Percentiles rank a stretch among this genome's conserved stretches.
Conservation (phyloP, 495 filamentous ascomycete species). For the Melanomma pulvis-pyrius region DNA sequence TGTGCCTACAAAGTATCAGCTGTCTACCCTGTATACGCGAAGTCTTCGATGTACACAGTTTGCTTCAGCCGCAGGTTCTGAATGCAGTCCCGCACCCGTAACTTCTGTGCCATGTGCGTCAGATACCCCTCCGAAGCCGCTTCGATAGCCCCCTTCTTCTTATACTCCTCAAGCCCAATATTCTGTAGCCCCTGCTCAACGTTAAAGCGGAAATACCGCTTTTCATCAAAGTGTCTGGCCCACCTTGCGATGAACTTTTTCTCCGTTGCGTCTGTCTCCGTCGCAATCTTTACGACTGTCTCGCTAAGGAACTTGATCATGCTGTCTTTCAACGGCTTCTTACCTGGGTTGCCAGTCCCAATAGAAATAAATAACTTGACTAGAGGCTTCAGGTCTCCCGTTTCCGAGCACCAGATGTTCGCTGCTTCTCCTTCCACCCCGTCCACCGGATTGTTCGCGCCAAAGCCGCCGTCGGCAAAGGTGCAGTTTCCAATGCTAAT, state of each 20-base stretch:
- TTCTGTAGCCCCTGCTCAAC: slow-evolving; percentile 32
- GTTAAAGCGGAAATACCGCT: slow-evolving; percentile 33
- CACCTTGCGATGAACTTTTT: slow-evolving; percentile 9
- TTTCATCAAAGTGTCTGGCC: not conserved
- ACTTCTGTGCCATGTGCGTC: slow-evolving; percentile 20
- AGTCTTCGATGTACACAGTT: slow-evolving; percentile 32
- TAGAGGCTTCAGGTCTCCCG: slow-evolving; percentile 42
- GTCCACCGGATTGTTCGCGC: slow-evolving; percentile 36
- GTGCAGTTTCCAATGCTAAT: slow-evolving; percentile 44
- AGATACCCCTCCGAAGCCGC: slow-evolving; percentile 17
- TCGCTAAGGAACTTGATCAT: slow-evolving; percentile 21
- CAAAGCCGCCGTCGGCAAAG: slow-evolving; percentile 44
- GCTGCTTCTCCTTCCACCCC: slow-evolving; percentile 43
- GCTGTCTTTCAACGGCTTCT: not conserved
- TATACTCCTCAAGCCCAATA: slow-evolving; percentile 12
- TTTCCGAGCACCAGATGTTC: slow-evolving; percentile 34
- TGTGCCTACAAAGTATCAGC: slow-evolving; percentile 26
- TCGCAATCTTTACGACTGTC: slow-evolving; percentile 5
- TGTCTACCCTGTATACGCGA: not conserved
- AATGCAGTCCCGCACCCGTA: slow-evolving; percentile 13
- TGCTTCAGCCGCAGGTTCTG: slow-evolving; percentile 40
- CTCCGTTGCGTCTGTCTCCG: slow-evolving; percentile 23
- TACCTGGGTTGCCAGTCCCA: slow-evolving; percentile 19
- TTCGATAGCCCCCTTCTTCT: slow-evolving; percentile 5
- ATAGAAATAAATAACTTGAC: slow-evolving; percentile 49